Evolutionary conservation across 257 asterid genomes (phyloP).

Genomic region (Petunia secreta): DNA sequence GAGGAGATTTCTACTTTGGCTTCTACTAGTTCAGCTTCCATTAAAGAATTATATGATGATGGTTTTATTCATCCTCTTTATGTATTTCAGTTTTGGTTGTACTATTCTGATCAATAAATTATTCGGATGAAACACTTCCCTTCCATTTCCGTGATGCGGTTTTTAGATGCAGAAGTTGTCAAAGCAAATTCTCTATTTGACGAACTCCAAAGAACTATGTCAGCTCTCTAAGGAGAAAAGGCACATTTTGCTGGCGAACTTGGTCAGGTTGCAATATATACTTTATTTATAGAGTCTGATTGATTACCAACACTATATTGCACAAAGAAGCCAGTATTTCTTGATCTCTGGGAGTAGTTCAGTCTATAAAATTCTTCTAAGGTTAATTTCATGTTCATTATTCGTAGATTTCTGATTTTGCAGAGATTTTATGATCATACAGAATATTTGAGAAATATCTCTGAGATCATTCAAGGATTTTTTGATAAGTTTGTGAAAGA

Average conservation of each 20-base stretch:
- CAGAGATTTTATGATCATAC: slow-evolving; percentile 53
- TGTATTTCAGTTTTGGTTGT: background rate
- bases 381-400: slow-evolving; percentile 16
- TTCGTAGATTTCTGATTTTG: slow-evolving; percentile 27
- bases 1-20: slow-evolving; percentile 68
- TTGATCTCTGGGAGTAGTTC: background rate
- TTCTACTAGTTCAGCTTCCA: slow-evolving; percentile 51
- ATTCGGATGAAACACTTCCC: slow-evolving; percentile 17
- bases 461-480: slow-evolving; percentile 43
- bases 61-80: slow-evolving; percentile 1
- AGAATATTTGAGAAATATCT: slow-evolving; percentile 46
- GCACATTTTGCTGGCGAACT: slow-evolving; percentile 73
- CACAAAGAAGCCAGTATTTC: no score
- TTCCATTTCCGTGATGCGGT: slow-evolving; percentile 41
- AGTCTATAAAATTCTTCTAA: background rate
- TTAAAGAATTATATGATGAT: slow-evolving; percentile 56
- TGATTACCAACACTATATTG: no score
- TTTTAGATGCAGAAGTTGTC: slow-evolving; percentile 58
- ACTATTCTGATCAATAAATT: slow-evolving; percentile 17
- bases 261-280: slow-evolving; percentile 60
- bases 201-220: slow-evolving; percentile 60
- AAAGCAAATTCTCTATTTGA: slow-evolving; percentile 61
- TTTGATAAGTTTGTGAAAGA: slow-evolving; percentile 49
- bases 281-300: background rate
- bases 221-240: slow-evolving; percentile 72